Conservation (phyloP, 495 filamentous ascomycete species). For the Bryoglossum gracile region DNA sequence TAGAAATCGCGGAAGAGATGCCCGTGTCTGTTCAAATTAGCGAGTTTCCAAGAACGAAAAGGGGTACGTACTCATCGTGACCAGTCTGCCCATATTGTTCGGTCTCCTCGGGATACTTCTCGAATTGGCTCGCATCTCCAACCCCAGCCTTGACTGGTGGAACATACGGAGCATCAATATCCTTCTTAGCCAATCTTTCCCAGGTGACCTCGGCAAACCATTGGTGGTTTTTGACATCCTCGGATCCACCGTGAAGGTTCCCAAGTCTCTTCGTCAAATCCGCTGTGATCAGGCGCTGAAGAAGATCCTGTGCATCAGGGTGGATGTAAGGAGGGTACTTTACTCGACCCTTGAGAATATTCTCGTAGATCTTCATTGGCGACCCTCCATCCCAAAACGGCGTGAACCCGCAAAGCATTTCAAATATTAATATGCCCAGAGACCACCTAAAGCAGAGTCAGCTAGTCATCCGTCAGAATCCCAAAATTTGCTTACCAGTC, state of each 20-base stretch:
- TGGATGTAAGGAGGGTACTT: conserved; percentile 96
- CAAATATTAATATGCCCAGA: conserved; percentile 94
- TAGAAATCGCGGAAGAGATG: conserved; percentile 66
- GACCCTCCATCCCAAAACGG: conserved; percentile 98
- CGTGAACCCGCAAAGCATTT: conserved; percentile 98
- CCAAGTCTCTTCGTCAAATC: conserved; percentile 93
- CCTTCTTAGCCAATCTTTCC: conserved; percentile 87
- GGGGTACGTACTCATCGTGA: conserved; percentile 68
- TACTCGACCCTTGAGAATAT: conserved; percentile 86
- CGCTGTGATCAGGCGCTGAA: conserved; percentile 85
- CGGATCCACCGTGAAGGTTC: conserved; percentile 84
- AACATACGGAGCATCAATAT: conserved; percentile 97
- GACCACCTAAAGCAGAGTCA: conserved; percentile 69
- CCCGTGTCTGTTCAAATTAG: conserved; percentile 46
- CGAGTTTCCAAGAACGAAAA: not conserved
- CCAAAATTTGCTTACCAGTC: conserved; percentile 69
- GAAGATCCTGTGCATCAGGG: conserved; percentile 84
- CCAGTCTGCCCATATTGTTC: conserved; percentile 77
- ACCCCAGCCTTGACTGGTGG: conserved; percentile 91
- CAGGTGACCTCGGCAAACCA: conserved; percentile 99
- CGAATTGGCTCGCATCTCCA: conserved; percentile 95
- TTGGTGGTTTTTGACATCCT: conserved; percentile 88
- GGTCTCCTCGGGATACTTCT: conserved; percentile 94
- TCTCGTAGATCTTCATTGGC: conserved; percentile 98
- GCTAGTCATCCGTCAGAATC: not conserved